These are phyloP conservation scores for Malassezia slooffiae DNA, from an alignment of 1,284 basidiomycete species.

Conservation along the genomic window DNA sequence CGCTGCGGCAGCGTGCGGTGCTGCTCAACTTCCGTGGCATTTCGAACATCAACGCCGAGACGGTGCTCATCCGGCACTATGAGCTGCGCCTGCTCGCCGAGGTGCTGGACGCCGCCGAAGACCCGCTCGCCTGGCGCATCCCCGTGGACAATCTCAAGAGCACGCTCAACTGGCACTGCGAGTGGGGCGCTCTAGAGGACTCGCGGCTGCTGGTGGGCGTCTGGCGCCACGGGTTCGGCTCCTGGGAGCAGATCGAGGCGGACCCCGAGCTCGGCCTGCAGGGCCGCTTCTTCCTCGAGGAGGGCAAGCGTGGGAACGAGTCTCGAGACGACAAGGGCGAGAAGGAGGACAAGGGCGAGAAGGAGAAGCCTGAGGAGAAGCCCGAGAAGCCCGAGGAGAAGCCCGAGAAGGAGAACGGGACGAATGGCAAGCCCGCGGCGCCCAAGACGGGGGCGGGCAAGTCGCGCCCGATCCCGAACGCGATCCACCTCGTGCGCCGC, in stretches of 20 bases:
- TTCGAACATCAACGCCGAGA: constrained; percentile 92
- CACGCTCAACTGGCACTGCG: constrained; percentile 87
- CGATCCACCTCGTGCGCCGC: constrained; percentile 81
- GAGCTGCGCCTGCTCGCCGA: constrained; percentile 81
- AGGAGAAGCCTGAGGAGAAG: constrained; percentile 12
- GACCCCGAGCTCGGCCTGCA: constrained; percentile 71
- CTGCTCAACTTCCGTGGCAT: constrained; percentile 81
- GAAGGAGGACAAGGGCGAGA: constrained; percentile 18
- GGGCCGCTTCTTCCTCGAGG: constrained; percentile 94
- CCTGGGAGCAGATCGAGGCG: constrained; percentile 89
- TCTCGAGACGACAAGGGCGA: constrained; percentile 37
- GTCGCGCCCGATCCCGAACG: constrained; percentile 37
- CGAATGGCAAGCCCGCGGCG: constrained; percentile 12
- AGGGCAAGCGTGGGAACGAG: constrained; percentile 51
- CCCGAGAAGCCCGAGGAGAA: constrained; percentile 18
- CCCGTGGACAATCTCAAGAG: constrained; percentile 86
- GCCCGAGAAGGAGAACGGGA: too few relatives aligned
- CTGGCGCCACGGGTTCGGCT: constrained; percentile 85
- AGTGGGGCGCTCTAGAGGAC: constrained; percentile 87
- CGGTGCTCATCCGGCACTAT: constrained; percentile 75
- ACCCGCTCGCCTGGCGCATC: constrained; percentile 69
- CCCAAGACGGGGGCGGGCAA: constrained; percentile 25
- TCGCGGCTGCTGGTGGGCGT: constrained; percentile 87
- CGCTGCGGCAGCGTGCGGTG: constrained; percentile 79
- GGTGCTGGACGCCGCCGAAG: constrained; percentile 51